These are phyloP conservation scores for Primulina tabacum DNA, from an alignment of 257 asterid genomes.

Conservation along the genomic window DNA sequence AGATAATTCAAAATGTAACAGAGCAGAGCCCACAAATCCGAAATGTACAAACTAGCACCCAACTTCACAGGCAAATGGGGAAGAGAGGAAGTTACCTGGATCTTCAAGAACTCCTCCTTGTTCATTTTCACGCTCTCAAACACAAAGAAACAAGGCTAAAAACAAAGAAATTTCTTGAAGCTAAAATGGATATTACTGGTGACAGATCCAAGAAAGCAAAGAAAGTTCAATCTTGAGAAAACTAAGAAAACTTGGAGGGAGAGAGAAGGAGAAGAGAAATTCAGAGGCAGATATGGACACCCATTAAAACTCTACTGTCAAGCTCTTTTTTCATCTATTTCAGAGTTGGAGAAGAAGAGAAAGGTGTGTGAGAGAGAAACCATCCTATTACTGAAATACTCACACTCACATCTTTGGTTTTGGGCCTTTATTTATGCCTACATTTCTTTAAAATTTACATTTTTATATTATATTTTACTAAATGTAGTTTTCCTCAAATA, in stretches of 20 bases:
- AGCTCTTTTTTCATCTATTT: constrained; percentile 31
- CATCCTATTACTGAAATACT: background rate
- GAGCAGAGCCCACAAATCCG: constrained; percentile 12
- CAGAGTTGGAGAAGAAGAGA: constrained; percentile 36
- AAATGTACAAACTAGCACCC: constrained; percentile 17
- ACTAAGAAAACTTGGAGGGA: constrained; percentile 21
- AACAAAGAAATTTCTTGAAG: constrained; percentile 22
- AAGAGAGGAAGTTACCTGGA: constrained; percentile 37
- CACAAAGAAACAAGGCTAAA: constrained; percentile 19
- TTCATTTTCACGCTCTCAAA: constrained; percentile 38
- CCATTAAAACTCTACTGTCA: constrained; percentile 46
- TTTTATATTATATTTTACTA: constrained; percentile 1
- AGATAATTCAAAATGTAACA: too few relatives aligned
- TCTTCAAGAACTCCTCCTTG: constrained; percentile 57
- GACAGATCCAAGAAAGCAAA: constrained; percentile 48
- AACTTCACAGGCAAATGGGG: constrained; percentile 20
- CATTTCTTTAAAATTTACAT: background rate
- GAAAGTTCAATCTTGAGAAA: constrained; percentile 20
- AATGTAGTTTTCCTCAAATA: constrained; percentile 13
- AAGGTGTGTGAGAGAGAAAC: background rate
- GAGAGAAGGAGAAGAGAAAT: constrained; percentile 14
- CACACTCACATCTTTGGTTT: constrained; percentile 24
- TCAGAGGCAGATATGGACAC: constrained; percentile 48
- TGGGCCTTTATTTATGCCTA: constrained; percentile 25
- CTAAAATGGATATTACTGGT: background rate